Base-by-base conservation (phyloP, 148 eudicot genomes). In the Silene conica region DNA sequence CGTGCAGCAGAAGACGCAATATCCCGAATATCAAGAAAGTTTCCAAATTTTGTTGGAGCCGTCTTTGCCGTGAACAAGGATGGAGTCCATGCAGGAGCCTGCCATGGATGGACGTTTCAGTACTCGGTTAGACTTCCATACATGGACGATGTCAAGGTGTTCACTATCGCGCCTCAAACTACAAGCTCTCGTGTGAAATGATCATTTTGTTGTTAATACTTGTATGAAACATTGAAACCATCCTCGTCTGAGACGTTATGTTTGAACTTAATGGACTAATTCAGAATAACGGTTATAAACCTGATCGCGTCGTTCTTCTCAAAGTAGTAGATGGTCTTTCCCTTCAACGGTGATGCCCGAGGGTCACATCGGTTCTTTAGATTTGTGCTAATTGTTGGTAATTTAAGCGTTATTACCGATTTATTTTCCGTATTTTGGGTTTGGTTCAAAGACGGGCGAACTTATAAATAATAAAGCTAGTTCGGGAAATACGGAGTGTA, bases 91-190 rank as follows among this genome's bases (percentile, higher is more conserved):
- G 97, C 92, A 18, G 98, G 98, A 8, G 98, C 98, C 34, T 93
- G 98, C 82, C 85, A 93, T 76, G 98, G 98, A 28, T 93, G 98
- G 98, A 91, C 97, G n/a, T 93, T 93, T 79, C 92, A 91, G 38
- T 93, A 93, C 83, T 89, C 98, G 0, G 95, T 93, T 20, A 83
- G 90, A 78, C 79, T 85, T 79, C 87, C 90, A 41, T 75, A 77
- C 65, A 87, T 82, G 89, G 80, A 85, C 31, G 97, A 89, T 63
- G 98, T 93, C 25, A 69, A 85, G 83, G 89, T 93, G 18, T 85
- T 84, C 71, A 89, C 97, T 19, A 86, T 93, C 74, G 34, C 63
- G 12, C 94, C 98, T 74, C 70, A 68, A n/a, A 41, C 38, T 28
- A 61, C 45, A 20, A 61, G 31, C 48, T 10, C 43, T 2, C 8